Base-by-base conservation (phyloP, 2,329 filamentous ascomycete genomes). In the Aspergillus piperis region DNA sequence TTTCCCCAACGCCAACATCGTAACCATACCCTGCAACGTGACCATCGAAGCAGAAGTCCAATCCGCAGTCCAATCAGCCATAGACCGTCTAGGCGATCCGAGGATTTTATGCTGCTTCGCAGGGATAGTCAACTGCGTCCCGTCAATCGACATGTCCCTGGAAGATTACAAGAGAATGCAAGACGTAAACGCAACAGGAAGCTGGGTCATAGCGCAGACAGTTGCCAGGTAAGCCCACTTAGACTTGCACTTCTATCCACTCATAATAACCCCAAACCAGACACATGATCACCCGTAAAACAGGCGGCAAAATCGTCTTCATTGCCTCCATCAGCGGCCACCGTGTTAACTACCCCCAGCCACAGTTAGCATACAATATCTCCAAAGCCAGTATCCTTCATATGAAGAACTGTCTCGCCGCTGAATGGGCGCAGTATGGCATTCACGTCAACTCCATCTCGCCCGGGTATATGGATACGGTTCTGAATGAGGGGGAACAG, bases 381-480 rank as follows among this genome's bases (percentile, higher is more conserved):
- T 86, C 83, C 62, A 92, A 92, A 72, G 86, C 87, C 0, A 88
- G 84, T 0, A 72, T 92, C 2, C 66, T 89, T 38, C 83, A 85
- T 38, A 73, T 92, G 68, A 86, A 85, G 56, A 84, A 81, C 64
- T 86, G 82, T 49, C 76, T 92, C 10, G 90, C 89, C 0, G 88
- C 86, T 0, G 90, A 92, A 73, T 92, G 89, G 89, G 87, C 86
- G 0, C 75, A 79, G 2, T 83, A 88, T 70, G 89, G 90, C 0
- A 90, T 92, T 62, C 77, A 87, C 2, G 87, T 90, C 6, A 92
- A 92, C 66, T 84, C 81, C 15, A 81, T 92, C 48, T 86, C 82
- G 32, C 90, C 90, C 0, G 89, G 89, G 1, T 92, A 92, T 67
- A 90, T 92, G 86, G 88, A 91, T 69, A 91, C 88, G 2, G 84